phyloP scores from a whole-genome alignment of 371 early-diverging fungal species.

The Basidiobolus meristosporus region DNA sequence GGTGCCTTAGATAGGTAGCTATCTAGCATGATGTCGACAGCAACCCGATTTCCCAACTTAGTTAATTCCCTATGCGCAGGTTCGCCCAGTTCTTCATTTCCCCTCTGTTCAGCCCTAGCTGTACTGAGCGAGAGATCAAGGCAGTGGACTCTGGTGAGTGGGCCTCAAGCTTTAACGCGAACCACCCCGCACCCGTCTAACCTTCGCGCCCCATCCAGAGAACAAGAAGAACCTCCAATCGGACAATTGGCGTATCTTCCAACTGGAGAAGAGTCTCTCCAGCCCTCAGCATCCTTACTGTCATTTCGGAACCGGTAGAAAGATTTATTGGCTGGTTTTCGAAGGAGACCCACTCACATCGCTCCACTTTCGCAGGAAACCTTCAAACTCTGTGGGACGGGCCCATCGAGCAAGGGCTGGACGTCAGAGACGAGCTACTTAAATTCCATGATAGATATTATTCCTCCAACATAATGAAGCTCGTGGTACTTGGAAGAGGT shows the following conservation, averaged over 20 bases:
- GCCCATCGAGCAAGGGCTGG: conserved; percentile 44
- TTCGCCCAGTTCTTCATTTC: conserved; percentile 87
- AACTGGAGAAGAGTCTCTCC: conserved; percentile 66
- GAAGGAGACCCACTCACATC: background rate
- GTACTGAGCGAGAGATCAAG: conserved; percentile 78
- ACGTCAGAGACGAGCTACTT: conserved; percentile 67
- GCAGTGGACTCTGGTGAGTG: conserved; percentile 75
- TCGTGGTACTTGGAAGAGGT: conserved; percentile 80
- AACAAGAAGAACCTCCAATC: conserved; percentile 79
- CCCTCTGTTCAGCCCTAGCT: conserved; percentile 67
- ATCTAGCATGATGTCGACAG: background rate
- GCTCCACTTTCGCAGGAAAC: conserved; percentile 23
- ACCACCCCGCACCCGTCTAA: too few relatives aligned
- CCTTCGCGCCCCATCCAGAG: too few relatives aligned
- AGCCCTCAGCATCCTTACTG: conserved; percentile 65
- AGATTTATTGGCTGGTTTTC: background rate
- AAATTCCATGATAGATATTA: conserved; percentile 80
- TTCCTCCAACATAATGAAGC: conserved; percentile 86
- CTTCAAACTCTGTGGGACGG: conserved; percentile 63
- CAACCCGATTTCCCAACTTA: too few relatives aligned
- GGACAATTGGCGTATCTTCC: conserved; percentile 70
- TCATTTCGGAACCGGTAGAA: conserved; percentile 61
- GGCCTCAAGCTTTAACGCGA: background rate
- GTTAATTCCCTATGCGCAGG: conserved; percentile 2
- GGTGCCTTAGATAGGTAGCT: conserved; percentile 73